A percentile compares a stretch with the other conserved stretches of the same genome.
phyloP scores from a whole-genome alignment of 1,284 basidiomycete genomes.

The Anthracocystis setariae region DNA sequence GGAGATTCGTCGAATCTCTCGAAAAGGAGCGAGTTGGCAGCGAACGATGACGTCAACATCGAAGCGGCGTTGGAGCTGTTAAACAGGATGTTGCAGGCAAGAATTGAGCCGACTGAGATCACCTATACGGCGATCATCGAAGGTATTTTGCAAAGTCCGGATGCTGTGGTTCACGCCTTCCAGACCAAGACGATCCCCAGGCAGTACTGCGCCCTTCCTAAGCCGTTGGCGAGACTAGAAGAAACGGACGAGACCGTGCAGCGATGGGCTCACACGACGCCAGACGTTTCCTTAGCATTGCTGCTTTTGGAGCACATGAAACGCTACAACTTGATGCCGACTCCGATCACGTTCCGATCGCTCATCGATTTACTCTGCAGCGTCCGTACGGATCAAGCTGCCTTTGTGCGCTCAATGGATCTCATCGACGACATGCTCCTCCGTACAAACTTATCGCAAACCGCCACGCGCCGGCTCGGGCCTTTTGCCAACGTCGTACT shows the following conservation, averaged over 20 bases:
- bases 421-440: constrained; percentile 44
- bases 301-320: constrained; percentile 51
- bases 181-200: constrained; percentile 8
- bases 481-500: constrained; percentile 19
- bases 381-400: constrained; percentile 23
- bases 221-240: constrained; percentile 15
- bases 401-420: constrained; percentile 38
- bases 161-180: constrained; percentile 29
- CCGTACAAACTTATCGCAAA: constrained; percentile 1
- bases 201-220: constrained; percentile 14
- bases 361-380: constrained; percentile 39
- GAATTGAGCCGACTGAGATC: constrained; percentile 47
- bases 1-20: constrained; percentile 5
- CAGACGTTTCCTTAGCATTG: constrained; percentile 39
- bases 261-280: constrained; percentile 12
- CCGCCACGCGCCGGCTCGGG: constrained; percentile 19
- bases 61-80: constrained; percentile 54
- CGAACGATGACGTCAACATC: constrained; percentile 22
- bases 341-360: constrained; percentile 27
- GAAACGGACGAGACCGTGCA: constrained; percentile 17
- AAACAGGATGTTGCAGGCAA: constrained; percentile 53
- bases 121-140: constrained; percentile 55
- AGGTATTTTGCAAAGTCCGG: constrained; percentile 34
- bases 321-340: constrained; percentile 19
- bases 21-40: background rate